Evolutionary conservation across 164 flowering plant species (phyloP), one percentile per base, ranked within the genome.

Genomic region (Chimonanthus praecox): DNA sequence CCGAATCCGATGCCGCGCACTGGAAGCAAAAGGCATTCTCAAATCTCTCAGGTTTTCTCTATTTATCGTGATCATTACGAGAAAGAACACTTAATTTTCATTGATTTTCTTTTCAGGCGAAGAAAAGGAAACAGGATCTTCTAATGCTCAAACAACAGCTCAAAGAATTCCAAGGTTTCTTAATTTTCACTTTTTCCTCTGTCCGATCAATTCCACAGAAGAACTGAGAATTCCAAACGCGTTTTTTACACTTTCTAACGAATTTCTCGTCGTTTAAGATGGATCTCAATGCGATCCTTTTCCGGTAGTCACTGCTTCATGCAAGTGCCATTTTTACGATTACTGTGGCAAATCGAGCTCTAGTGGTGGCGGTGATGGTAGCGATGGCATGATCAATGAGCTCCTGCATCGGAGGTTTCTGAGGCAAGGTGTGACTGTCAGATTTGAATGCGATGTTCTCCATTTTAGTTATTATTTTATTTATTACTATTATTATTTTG

Each of bases 241-340:
- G 65, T 5, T 18, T 43, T 13, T 7, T 47, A 15, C 49, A 46
- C 47, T 47, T 10, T n/a, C 2, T 45, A 7, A 21, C 10, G 46
- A 2, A 13, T 21, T 62, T 16, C 2, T 71, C 77, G 73, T 70
- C 62, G 47, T 48, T 77, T 71, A 79, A 94, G 98, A 88, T 83
- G 92, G 84, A 70, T 70, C 68, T 67, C 87, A 84, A 6, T 74
- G 78, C 49, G 90, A 90, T 84, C 43, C 85, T 73, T 84, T 87
- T 67, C 87, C 92, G 2, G 87, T 83, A 70, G 16, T 13, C 33
- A 81, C 33, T 67, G 88, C 94, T 33, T 80, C 90, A 21, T 94
- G 98, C 86, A 94, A 90, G 86, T 94, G 98, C 82, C 86, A 84
- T 81, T 94, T 94, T 89, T 92, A 84, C 49, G 89, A 87, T 73